Conservation (phyloP, 169 alveolate genomes). For the Babesia bovis region DNA sequence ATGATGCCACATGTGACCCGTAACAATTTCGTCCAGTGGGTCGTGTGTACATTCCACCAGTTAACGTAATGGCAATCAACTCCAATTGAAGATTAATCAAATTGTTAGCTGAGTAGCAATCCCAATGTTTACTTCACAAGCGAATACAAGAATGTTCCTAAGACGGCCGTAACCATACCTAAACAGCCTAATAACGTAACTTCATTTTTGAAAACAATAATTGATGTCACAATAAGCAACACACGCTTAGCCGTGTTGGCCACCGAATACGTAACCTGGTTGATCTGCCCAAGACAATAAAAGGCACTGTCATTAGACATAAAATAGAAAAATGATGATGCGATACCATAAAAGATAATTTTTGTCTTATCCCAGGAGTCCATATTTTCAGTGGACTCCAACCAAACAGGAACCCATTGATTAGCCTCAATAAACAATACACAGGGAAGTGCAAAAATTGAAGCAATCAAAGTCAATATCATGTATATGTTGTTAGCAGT, state of each 20-base stretch:
- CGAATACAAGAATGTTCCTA: conserved; percentile 77
- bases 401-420: conserved; percentile 62
- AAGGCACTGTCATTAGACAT: conserved; percentile 80
- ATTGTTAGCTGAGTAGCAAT: too few relatives aligned
- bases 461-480: conserved; percentile 75
- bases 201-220: conserved; percentile 71
- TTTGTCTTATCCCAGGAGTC: conserved; percentile 15
- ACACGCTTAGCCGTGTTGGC: conserved; percentile 83
- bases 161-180: conserved; percentile 79
- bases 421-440: conserved; percentile 70
- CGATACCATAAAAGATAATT: conserved; percentile 28
- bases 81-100: too few relatives aligned
- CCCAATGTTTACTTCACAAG: conserved; percentile 48
- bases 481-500: conserved; percentile 75
- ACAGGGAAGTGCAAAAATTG: conserved; percentile 74
- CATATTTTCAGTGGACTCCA: conserved; percentile 47
- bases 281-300: conserved; percentile 76
- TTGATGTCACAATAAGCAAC: conserved; percentile 76
- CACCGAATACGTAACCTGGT: conserved; percentile 83
- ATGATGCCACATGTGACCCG: too few relatives aligned
- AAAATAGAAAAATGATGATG: conserved; percentile 81
- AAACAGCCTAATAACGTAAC: conserved; percentile 72
- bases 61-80: too few relatives aligned
- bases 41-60: too few relatives aligned
- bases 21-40: too few relatives aligned